These are phyloP conservation scores for Colletotrichum theobromicola DNA, from an alignment of 2,329 filamentous ascomycete species.

Conservation along the genomic window DNA sequence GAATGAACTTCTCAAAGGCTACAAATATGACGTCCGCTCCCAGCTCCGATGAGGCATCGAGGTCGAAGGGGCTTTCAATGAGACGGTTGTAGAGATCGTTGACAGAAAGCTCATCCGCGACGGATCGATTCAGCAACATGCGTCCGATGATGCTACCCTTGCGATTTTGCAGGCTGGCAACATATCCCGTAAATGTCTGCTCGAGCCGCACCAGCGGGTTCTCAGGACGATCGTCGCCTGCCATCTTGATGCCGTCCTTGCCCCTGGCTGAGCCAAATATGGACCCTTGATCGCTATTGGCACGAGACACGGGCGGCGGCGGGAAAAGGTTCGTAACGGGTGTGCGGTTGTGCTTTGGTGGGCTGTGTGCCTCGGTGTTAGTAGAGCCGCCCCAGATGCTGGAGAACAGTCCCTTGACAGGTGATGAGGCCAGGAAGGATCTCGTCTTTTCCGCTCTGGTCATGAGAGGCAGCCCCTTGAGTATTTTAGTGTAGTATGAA, in stretches of 20 bases:
- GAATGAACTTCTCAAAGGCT: slow-evolving; percentile 92
- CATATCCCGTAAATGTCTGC: slow-evolving; percentile 83
- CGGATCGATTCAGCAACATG: slow-evolving; percentile 71
- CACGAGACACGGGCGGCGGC: slow-evolving; percentile 38
- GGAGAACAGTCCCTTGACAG: slow-evolving; percentile 82
- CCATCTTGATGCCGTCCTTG: slow-evolving; percentile 47
- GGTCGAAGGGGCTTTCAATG: slow-evolving; percentile 81
- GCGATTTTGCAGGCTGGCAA: slow-evolving; percentile 80
- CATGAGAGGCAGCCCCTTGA: slow-evolving; percentile 71
- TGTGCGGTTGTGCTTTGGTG: slow-evolving; percentile 45
- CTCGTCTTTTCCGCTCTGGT: slow-evolving; percentile 68
- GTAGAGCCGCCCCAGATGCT: slow-evolving; percentile 74
- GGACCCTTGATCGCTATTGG: slow-evolving; percentile 54
- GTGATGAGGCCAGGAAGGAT: slow-evolving; percentile 80
- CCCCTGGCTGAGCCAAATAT: slow-evolving; percentile 60
- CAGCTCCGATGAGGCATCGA: slow-evolving; percentile 76
- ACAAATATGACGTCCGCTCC: slow-evolving; percentile 86
- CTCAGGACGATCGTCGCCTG: slow-evolving; percentile 59
- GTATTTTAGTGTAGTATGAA: slow-evolving; percentile 77
- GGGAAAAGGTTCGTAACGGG: slow-evolving; percentile 43
- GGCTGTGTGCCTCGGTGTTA: slow-evolving; percentile 41
- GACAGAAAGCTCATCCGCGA: slow-evolving; percentile 78
- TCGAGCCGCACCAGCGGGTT: slow-evolving; percentile 78
- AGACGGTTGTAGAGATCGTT: slow-evolving; percentile 92
- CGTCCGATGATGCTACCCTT: slow-evolving; percentile 88